A percentile compares a stretch with the other conserved stretches of the same genome.
Evolutionary conservation across 2,329 filamentous ascomycete species (phyloP).

Genomic region (Sclerotinia minor): DNA sequence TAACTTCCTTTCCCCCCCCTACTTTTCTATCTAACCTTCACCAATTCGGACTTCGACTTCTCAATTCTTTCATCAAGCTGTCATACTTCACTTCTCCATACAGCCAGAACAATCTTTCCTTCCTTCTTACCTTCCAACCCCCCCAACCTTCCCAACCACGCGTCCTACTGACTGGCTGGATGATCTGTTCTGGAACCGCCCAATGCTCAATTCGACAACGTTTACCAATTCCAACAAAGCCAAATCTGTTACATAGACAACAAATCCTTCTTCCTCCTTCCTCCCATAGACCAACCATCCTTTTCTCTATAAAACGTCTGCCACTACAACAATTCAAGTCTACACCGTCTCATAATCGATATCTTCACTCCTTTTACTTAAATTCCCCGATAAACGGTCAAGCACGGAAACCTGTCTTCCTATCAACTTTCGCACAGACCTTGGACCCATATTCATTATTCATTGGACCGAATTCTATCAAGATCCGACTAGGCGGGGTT

Average conservation of each 20-base stretch:
- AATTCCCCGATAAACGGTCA: not conserved
- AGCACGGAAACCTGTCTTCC: not conserved
- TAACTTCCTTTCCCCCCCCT: not conserved
- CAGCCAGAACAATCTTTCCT: not conserved
- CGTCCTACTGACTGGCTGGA: constrained; percentile 20
- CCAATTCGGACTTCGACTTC: not conserved
- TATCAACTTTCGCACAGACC: constrained; percentile 23
- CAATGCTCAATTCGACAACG: constrained; percentile 14
- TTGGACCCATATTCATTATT: constrained; percentile 17
- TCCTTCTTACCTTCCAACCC: not conserved
- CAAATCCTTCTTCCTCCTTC: constrained; percentile 5
- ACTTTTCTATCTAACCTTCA: not conserved
- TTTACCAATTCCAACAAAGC: constrained; percentile 18
- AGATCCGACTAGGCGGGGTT: constrained; percentile 17
- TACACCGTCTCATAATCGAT: not conserved
- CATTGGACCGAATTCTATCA: constrained; percentile 10
- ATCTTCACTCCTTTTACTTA: not conserved
- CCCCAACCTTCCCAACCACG: not conserved
- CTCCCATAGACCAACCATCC: constrained; percentile 10
- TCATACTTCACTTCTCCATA: not conserved
- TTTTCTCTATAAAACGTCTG: constrained; percentile 8
- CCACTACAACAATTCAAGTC: not conserved
- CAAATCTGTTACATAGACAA: constrained; percentile 8
- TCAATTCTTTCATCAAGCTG: not conserved
- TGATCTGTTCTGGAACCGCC: constrained; percentile 17